Conservation (phyloP, 441 rosid species). For the Euphorbia corollata region DNA sequence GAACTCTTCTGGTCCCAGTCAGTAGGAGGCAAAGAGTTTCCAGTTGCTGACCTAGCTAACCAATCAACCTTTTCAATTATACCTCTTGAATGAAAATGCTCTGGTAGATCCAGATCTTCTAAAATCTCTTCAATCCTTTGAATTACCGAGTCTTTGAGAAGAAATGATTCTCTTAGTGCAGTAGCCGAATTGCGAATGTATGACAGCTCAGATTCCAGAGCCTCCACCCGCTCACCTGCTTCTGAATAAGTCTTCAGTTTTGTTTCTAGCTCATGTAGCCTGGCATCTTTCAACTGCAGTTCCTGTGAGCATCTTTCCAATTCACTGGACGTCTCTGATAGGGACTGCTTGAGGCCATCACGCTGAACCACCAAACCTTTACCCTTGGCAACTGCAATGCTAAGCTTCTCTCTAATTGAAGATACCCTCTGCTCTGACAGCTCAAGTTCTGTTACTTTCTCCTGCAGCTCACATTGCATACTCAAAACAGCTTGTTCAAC, state of each 20-base stretch:
- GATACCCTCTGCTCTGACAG: slow-evolving; percentile 86
- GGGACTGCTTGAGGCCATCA: slow-evolving; percentile 71
- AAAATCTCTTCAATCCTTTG: slow-evolving; percentile 95
- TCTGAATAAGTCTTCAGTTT: slow-evolving; percentile 72
- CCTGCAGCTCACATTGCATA: slow-evolving; percentile 48
- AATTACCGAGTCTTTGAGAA: slow-evolving; percentile 93
- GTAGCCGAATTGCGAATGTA: slow-evolving; percentile 99
- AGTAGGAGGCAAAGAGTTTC: slow-evolving; percentile 47
- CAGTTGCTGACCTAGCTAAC: slow-evolving; percentile 79
- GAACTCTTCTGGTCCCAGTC: slow-evolving; percentile 84
- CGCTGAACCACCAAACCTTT: slow-evolving; percentile 90
- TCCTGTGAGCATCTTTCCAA: slow-evolving; percentile 79
- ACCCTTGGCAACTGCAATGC: slow-evolving; percentile 98
- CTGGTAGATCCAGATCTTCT: slow-evolving; percentile 93
- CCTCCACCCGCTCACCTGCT: slow-evolving; percentile 95
- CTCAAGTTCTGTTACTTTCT: slow-evolving; percentile 63
- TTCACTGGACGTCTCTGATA: slow-evolving; percentile 71
- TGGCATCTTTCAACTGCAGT: slow-evolving; percentile 65
- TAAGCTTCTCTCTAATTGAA: slow-evolving; percentile 88
- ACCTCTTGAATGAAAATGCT: slow-evolving; percentile 84
- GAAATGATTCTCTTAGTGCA: slow-evolving; percentile 94
- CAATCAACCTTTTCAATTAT: slow-evolving; percentile 92
- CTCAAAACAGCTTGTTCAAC: slow-evolving; percentile 54
- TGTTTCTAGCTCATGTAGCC: slow-evolving; percentile 67
- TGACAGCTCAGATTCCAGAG: slow-evolving; percentile 97